Conservation (phyloP, 2,329 filamentous ascomycete species). For the Colletotrichum sp. region DNA sequence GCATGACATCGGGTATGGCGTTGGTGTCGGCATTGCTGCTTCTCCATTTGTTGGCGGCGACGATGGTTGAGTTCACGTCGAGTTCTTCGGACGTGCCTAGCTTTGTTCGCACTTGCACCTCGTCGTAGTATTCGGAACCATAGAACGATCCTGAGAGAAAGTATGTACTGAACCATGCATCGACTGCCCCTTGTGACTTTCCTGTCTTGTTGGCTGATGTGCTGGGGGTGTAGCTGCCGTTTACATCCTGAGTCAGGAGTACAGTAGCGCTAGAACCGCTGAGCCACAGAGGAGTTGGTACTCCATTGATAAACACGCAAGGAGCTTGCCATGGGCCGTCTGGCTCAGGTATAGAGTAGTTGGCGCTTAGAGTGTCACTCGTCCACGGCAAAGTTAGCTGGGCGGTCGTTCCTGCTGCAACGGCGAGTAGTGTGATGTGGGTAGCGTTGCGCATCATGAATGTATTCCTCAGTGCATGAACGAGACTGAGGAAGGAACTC, state of each 20-base stretch:
- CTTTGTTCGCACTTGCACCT: background rate
- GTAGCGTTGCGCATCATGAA: background rate
- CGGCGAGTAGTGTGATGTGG: background rate
- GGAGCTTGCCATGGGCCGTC: conserved; percentile 6
- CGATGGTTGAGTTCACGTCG: background rate
- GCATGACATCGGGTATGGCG: background rate
- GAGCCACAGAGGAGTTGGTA: background rate
- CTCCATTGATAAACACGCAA: background rate
- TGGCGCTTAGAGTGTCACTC: background rate
- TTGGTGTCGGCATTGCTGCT: background rate
- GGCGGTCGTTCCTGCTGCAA: background rate
- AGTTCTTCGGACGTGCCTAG: background rate
- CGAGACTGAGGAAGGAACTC: background rate
- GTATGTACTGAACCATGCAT: background rate
- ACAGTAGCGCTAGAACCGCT: background rate
- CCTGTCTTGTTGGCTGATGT: background rate
- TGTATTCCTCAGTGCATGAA: background rate
- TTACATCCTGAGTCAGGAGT: background rate
- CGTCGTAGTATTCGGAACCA: background rate
- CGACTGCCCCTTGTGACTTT: background rate
- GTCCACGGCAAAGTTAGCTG: background rate
- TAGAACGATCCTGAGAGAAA: background rate
- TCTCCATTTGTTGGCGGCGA: background rate
- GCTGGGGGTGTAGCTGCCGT: background rate
- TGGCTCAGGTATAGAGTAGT: background rate